phyloP scores from a whole-genome alignment of 768 basidiomycete species.

The Podaxis sp. region DNA sequence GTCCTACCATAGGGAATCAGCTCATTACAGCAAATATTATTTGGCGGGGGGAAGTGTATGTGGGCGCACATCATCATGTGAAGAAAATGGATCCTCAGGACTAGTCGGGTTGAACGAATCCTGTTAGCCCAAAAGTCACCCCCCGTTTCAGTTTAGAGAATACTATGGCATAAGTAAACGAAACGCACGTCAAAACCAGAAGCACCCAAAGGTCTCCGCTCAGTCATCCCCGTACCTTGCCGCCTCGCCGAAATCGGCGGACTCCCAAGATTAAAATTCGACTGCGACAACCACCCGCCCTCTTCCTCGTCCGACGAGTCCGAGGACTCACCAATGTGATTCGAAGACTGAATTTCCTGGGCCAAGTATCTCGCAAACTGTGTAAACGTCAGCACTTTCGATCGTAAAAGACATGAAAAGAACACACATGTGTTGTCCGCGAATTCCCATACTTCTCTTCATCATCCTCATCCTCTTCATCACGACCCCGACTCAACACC shows the following conservation, averaged over 20 bases:
- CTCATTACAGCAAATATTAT: not conserved
- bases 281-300: slow-evolving; percentile 76
- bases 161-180: not conserved
- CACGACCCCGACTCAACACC: slow-evolving; percentile 23
- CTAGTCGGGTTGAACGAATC: slow-evolving; percentile 45
- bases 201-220: slow-evolving; percentile 39
- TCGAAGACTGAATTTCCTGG: slow-evolving; percentile 64
- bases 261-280: slow-evolving; percentile 57
- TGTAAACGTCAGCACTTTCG: slow-evolving; percentile 5
- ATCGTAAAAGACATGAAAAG: slow-evolving; percentile 8
- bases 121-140: slow-evolving; percentile 22
- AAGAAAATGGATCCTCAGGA: slow-evolving; percentile 46
- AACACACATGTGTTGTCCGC: slow-evolving; percentile 39
- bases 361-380: slow-evolving; percentile 81
- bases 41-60: not conserved
- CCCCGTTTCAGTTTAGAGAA: not conserved
- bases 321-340: slow-evolving; percentile 49
- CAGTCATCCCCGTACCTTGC: slow-evolving; percentile 22
- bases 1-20: slow-evolving; percentile 32
- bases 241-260: slow-evolving; percentile 42
- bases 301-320: slow-evolving; percentile 44
- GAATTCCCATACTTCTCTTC: slow-evolving; percentile 32
- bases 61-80: slow-evolving; percentile 47
- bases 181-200: slow-evolving; percentile 52
- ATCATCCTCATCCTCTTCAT: slow-evolving; percentile 32